Base-by-base conservation (phyloP, 2,329 filamentous ascomycete species). In the Annulohypoxylon truncatum region DNA sequence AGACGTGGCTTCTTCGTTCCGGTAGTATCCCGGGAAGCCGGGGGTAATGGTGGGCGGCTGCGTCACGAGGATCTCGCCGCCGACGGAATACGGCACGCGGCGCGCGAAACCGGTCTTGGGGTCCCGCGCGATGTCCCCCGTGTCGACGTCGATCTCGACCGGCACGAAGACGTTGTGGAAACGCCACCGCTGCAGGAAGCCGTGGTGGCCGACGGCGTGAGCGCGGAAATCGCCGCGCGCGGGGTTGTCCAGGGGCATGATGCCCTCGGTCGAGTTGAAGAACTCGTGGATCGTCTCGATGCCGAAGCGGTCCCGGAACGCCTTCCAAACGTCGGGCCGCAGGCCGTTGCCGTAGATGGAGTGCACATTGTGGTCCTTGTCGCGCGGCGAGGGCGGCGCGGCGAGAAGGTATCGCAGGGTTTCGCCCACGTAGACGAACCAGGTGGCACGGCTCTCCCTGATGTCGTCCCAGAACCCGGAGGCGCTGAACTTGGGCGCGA, bases 351-450 rank as follows among this genome's bases (percentile, higher is more conserved):
- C 89, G 72, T 84, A 89, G 79, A 90, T 89, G 53, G 81, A 79
- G 64, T 83, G 83, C 9, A 91, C 82, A 3, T 79, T 80, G 78
- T 92, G 89, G 12, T 84, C 79, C 65, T 79, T 83, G 76, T 91
- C 89, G 5, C 87, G 82, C 0, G 87, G 82, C n/a, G 84, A 86
- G 0, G 87, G 86, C 1, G 91, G 90, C 1, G 86, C 86, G 0
- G 90, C 88, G 10, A 94, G 83, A 0, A 94, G 83, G 71, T 94
- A 94, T 0, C 92, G 85, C 5, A 91, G 86, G 0, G 90, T 92
- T 76, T 94, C 92, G 72, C 92, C 92, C 2, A 94, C 92, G 73
- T 94, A 94, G 15, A 91, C 87, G 70, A 94, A 92, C 73, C 87
- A 86, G 0, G 90, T 93, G 0, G 91, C 87, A 12, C 84, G 79